These are phyloP conservation scores for Myxozyma neglecta DNA, from an alignment of 805 yeast species.

Conservation along the genomic window DNA sequence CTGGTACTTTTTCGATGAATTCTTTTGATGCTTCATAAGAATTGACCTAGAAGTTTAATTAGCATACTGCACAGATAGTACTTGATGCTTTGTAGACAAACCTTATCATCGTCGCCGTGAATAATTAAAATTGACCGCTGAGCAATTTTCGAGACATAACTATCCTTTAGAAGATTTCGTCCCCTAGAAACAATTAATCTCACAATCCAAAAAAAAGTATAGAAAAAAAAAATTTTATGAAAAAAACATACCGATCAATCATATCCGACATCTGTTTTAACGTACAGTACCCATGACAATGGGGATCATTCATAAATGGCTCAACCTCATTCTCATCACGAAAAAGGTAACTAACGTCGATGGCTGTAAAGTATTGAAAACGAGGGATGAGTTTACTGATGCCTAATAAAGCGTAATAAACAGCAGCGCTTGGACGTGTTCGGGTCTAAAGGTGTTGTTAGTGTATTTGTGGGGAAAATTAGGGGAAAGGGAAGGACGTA, in stretches of 20 bases:
- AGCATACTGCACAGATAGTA: too few species aligned
- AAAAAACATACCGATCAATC: slow-evolving; percentile 23
- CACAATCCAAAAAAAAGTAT: background rate
- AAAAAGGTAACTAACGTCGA: slow-evolving; percentile 35
- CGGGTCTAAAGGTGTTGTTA: slow-evolving; percentile 5
- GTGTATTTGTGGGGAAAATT: background rate
- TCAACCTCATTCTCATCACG: slow-evolving; percentile 36
- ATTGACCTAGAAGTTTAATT: slow-evolving; percentile 1
- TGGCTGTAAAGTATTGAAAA: slow-evolving; percentile 31
- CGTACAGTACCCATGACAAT: slow-evolving; percentile 36
- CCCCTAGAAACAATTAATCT: slow-evolving; percentile 34
- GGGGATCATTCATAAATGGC: slow-evolving; percentile 35
- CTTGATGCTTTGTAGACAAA: slow-evolving; percentile 4
- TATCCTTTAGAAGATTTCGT: slow-evolving; percentile 36
- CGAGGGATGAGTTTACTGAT: slow-evolving; percentile 37
- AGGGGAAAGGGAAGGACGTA: background rate
- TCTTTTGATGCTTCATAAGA: slow-evolving; percentile 29
- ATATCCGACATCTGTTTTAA: slow-evolving; percentile 40
- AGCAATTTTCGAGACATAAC: slow-evolving; percentile 35
- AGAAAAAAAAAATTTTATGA: background rate
- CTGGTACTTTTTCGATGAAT: slow-evolving; percentile 31
- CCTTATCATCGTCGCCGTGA: slow-evolving; percentile 39
- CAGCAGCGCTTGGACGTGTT: slow-evolving; percentile 34
- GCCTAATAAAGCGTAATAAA: slow-evolving; percentile 35
- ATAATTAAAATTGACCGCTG: slow-evolving; percentile 41